Evolutionary conservation across 352 stramenopile species (phyloP).

Genomic region (Pythium rishiriense): DNA sequence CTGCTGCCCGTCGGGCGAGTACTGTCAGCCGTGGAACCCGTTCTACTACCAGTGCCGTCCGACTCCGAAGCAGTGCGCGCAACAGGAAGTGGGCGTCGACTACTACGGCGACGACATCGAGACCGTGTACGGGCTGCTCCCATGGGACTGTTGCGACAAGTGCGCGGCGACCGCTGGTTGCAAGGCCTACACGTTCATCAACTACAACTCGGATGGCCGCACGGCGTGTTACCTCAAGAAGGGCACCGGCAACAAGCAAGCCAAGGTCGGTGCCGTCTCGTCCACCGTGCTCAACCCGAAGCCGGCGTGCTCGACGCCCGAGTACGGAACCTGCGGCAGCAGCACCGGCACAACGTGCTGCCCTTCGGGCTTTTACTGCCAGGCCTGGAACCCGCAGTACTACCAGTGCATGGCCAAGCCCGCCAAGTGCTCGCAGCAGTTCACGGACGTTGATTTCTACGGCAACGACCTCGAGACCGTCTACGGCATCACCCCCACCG

Average conservation of each 20-base stretch:
- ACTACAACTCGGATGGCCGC: slow-evolving; percentile 48
- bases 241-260: slow-evolving; percentile 12
- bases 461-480: slow-evolving; percentile 30
- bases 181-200: slow-evolving; percentile 59
- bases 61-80: slow-evolving; percentile 32
- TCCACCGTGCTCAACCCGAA: slow-evolving; percentile 11
- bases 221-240: slow-evolving; percentile 56
- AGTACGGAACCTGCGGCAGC: slow-evolving; percentile 19
- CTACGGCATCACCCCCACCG: no score
- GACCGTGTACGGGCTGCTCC: slow-evolving; percentile 43
- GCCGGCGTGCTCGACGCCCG: slow-evolving; percentile 14
- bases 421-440: slow-evolving; percentile 41
- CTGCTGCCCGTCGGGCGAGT: slow-evolving; percentile 43
- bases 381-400: slow-evolving; percentile 23
- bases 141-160: slow-evolving; percentile 43
- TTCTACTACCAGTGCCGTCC: slow-evolving; percentile 62
- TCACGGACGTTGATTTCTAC: slow-evolving; percentile 44
- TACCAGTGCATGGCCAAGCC: slow-evolving; percentile 34
- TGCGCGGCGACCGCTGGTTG: slow-evolving; percentile 42
- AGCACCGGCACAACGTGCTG: slow-evolving; percentile 21
- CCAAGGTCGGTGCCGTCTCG: slow-evolving; percentile 6
- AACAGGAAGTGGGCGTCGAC: slow-evolving; percentile 44
- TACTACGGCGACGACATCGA: slow-evolving; percentile 51
- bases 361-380: slow-evolving; percentile 26
- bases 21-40: slow-evolving; percentile 65